Percentiles rank a stretch among this genome's conserved stretches.
phyloP scores from a whole-genome alignment of 1,139 yeast species.

The Scheffersomyces cryptocercus region DNA sequence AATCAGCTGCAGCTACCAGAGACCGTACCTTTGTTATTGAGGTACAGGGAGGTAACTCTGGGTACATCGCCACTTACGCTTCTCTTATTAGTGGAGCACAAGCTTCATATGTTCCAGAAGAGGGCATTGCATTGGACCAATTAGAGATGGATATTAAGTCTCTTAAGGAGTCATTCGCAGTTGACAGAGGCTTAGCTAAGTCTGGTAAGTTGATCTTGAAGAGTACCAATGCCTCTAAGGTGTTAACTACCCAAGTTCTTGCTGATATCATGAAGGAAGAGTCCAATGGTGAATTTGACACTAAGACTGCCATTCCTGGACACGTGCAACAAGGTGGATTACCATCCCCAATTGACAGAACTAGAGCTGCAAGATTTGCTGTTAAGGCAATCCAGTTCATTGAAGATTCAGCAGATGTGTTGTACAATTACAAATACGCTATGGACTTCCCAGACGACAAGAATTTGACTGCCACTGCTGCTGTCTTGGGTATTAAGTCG shows the following conservation, averaged over 20 bases:
- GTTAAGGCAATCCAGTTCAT: slow-evolving; percentile 70
- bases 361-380: slow-evolving; percentile 68
- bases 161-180: slow-evolving; percentile 65
- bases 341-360: slow-evolving; percentile 80
- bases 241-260: slow-evolving; percentile 64
- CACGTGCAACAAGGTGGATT: slow-evolving; percentile 82
- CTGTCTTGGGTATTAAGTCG: slow-evolving; percentile 82
- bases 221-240: slow-evolving; percentile 69
- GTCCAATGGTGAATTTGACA: slow-evolving; percentile 67
- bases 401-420: slow-evolving; percentile 41
- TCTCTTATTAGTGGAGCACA: slow-evolving; percentile 93
- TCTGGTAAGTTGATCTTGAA: slow-evolving; percentile 74
- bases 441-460: slow-evolving; percentile 38
- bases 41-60: slow-evolving; percentile 96
- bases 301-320: slow-evolving; percentile 78
- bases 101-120: slow-evolving; percentile 92
- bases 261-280: slow-evolving; percentile 70
- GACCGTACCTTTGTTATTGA: slow-evolving; percentile 95
- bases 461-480: slow-evolving; percentile 60
- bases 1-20: slow-evolving; percentile 92
- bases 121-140: slow-evolving; percentile 69
- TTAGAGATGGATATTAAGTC: slow-evolving; percentile 76
- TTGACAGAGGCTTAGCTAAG: slow-evolving; percentile 78
- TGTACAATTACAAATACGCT: slow-evolving; percentile 26
- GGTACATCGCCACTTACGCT: slow-evolving; percentile 85